Base-by-base conservation (phyloP, 2,329 filamentous ascomycete species). In the Tolypocladium tropicale region DNA sequence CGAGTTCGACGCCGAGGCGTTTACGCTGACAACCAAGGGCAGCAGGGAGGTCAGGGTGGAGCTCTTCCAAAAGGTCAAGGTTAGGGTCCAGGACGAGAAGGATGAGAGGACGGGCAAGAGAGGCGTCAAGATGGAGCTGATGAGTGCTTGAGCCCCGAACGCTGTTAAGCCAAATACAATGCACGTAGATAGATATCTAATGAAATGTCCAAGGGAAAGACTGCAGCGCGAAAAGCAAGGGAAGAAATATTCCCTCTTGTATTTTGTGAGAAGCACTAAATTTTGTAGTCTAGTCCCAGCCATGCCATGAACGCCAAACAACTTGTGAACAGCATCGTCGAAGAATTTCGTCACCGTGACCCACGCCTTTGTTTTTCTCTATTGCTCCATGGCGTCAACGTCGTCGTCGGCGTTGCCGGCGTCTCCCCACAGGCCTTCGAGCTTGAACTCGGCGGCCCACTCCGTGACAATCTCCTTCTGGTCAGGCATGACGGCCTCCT, bases 91-190 rank as follows among this genome's bases (percentile, higher is more conserved):
- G 65, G 95, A 97, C 69, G 88, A 95, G 68, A 90, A 92, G 77
- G 94, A 99, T 71, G 90, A 95, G 75, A 84, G 84, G 58, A 96
- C 93, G n/a, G 94, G 94, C 56, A 99, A 97, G 85, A 84, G 94
- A 61, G 93, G 89, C 62, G 88, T 92, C 25, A 90, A 86, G 78
- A 80, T 94, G 78, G 84, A 86, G 72, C 69, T 89, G 66, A 74
- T 87, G 23, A 66, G 66, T 50, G 64, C 66, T 5, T 61, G 25
- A 52, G 41, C 30, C 3, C 21, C n/a, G 3, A n/a, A n/a, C n/a
- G 36, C 4, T 18, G 41, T 12, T 59, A 60, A 37, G 60, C 59
- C n/a, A n/a, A n/a, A n/a, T n/a, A n/a, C n/a, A n/a, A 36, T 21
- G 23, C 43, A 18, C 51, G 48, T 60, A 43, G 30, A 32, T 61